Percentiles rank a stretch among this genome's conserved stretches.
These are phyloP conservation scores for Berkeleyomyces rouxiae DNA, from an alignment of 2,329 filamentous ascomycete species.

Conservation along the genomic window DNA sequence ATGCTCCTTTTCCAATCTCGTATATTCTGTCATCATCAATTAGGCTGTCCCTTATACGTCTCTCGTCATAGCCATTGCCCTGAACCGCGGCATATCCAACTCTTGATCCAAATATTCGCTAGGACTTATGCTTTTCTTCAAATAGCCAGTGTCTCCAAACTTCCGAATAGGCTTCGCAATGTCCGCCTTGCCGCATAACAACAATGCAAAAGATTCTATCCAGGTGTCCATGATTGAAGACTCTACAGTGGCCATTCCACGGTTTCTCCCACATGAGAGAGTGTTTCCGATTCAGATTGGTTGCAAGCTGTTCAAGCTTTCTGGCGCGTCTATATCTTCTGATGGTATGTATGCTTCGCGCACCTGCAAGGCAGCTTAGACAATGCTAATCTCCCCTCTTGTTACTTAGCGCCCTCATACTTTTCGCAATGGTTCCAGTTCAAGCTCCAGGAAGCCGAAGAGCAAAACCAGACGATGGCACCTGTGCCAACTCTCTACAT, in stretches of 20 bases:
- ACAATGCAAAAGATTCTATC: not conserved
- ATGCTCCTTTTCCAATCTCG: not conserved
- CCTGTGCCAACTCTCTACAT: constrained; percentile 73
- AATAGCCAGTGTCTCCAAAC: not conserved
- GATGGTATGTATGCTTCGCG: constrained; percentile 33
- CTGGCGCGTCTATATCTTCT: constrained; percentile 55
- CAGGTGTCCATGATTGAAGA: not conserved
- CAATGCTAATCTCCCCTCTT: not conserved
- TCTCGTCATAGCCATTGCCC: no score
- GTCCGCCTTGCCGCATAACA: not conserved
- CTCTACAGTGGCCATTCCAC: constrained; percentile 31
- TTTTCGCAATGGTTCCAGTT: constrained; percentile 88
- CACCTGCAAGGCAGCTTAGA: constrained; percentile 14
- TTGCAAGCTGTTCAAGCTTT: constrained; percentile 54
- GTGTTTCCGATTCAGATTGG: constrained; percentile 64
- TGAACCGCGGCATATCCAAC: no score
- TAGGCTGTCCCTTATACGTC: no score
- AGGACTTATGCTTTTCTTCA: no score
- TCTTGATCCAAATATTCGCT: no score
- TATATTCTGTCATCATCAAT: not conserved
- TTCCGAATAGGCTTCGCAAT: not conserved
- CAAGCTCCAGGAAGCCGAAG: constrained; percentile 51
- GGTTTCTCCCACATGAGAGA: constrained; percentile 49
- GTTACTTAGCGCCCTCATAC: constrained; percentile 63
- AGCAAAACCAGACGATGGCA: constrained; percentile 29